These are phyloP conservation scores for Fusarium sp. DNA, from an alignment of 2,329 filamentous ascomycete species.

Conservation along the genomic window DNA sequence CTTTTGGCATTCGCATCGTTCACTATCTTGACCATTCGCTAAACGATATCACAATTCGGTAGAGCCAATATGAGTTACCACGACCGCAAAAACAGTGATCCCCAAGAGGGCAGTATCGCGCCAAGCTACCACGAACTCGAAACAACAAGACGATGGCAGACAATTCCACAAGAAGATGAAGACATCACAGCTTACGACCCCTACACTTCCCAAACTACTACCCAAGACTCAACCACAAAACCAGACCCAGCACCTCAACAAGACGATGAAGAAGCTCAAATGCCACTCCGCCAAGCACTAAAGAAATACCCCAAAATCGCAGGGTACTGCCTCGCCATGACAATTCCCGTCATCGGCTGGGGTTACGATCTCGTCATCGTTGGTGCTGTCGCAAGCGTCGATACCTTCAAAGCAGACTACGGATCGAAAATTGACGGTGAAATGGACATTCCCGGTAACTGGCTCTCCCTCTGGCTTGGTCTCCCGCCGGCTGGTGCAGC, in stretches of 20 bases:
- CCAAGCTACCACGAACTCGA: slow-evolving; percentile 25
- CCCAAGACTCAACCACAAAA: not conserved
- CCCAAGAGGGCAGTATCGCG: not conserved
- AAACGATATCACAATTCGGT: not conserved
- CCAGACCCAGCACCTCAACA: not conserved
- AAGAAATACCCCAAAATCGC: slow-evolving; percentile 41
- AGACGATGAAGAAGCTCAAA: slow-evolving; percentile 19
- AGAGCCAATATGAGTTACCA: not conserved
- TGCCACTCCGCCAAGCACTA: slow-evolving; percentile 40
- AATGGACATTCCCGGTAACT: slow-evolving; percentile 38
- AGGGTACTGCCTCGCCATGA: slow-evolving; percentile 40
- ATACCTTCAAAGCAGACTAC: slow-evolving; percentile 44
- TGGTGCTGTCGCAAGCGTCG: slow-evolving; percentile 41
- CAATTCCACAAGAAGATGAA: slow-evolving; percentile 6
- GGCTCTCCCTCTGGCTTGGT: slow-evolving; percentile 44
- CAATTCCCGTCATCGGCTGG: slow-evolving; percentile 44
- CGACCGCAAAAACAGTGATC: slow-evolving; percentile 1
- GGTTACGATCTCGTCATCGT: slow-evolving; percentile 43
- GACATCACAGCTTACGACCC: slow-evolving; percentile 12
- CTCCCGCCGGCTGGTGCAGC: slow-evolving; percentile 37
- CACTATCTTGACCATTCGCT: not conserved
- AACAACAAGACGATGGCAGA: not conserved
- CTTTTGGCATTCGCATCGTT: not conserved
- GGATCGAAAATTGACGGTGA: slow-evolving; percentile 37
- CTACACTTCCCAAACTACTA: not conserved